Evolutionary conservation across 352 stramenopile genomes (phyloP).

Genomic region (Aphanomyces astaci): DNA sequence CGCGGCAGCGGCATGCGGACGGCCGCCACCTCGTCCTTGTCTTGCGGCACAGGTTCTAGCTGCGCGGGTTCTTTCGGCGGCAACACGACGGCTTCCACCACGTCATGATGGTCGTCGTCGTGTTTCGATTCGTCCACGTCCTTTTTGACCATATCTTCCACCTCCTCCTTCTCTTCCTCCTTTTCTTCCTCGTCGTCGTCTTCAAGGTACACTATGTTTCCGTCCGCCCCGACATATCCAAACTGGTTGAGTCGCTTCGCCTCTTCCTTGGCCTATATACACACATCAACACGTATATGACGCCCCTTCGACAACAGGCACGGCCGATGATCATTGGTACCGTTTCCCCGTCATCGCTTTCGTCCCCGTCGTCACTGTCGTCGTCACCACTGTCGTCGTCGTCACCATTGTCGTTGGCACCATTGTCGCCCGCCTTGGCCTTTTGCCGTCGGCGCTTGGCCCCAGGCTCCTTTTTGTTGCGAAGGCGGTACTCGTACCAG

Average conservation of each 20-base stretch:
- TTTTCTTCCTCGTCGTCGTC: slow-evolving; percentile 80
- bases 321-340: background rate
- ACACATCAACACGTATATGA: background rate
- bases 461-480: slow-evolving; percentile 67
- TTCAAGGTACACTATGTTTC: slow-evolving; percentile 93
- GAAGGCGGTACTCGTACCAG: slow-evolving; percentile 91
- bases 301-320: too few relatives aligned
- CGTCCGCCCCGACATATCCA: slow-evolving; percentile 91
- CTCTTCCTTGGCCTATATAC: slow-evolving; percentile 24
- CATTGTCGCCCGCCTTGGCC: slow-evolving; percentile 36
- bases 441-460: slow-evolving; percentile 58
- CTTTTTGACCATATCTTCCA: slow-evolving; percentile 1
- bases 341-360: background rate
- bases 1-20: slow-evolving; percentile 56
- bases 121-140: slow-evolving; percentile 30
- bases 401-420: slow-evolving; percentile 31
- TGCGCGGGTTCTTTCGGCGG: slow-evolving; percentile 22
- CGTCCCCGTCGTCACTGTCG: slow-evolving; percentile 65
- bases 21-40: too few relatives aligned
- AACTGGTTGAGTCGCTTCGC: slow-evolving; percentile 82
- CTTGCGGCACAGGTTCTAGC: too few relatives aligned
- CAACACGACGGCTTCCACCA: slow-evolving; percentile 18
- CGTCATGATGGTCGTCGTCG: slow-evolving; percentile 26
- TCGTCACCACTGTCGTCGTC: slow-evolving; percentile 51
- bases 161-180: slow-evolving; percentile 34